Conservation (phyloP, 805 yeast genomes). For the Wilhelminamyces savonicus region DNA sequence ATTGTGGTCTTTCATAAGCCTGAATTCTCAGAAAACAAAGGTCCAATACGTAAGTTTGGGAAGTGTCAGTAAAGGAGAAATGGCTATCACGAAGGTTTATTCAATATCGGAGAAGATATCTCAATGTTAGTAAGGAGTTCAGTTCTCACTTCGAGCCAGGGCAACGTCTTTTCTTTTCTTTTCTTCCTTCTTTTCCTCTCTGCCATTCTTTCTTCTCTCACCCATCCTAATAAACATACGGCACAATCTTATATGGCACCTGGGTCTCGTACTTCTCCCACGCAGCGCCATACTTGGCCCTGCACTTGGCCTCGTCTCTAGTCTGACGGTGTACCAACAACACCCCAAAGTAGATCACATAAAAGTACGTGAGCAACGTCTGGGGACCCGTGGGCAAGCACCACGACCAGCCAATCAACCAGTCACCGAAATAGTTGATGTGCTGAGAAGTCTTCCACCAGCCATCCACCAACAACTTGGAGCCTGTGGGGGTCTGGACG, state of each 20-base stretch:
- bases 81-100: too few relatives aligned
- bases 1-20: too few relatives aligned
- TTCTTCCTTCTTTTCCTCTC: constrained; percentile 7
- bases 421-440: constrained; percentile 92
- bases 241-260: constrained; percentile 89
- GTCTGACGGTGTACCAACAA: constrained; percentile 81
- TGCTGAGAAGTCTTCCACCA: constrained; percentile 97
- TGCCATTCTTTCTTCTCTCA: constrained; percentile 12
- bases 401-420: constrained; percentile 89
- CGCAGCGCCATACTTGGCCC: constrained; percentile 73
- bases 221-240: constrained; percentile 64
- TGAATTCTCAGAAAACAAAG: too few relatives aligned
- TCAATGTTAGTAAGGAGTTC: too few relatives aligned
- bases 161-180: too few relatives aligned
- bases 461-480: constrained; percentile 78
- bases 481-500: constrained; percentile 69
- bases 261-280: constrained; percentile 77
- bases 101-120: too few relatives aligned
- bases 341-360: constrained; percentile 73
- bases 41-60: too few relatives aligned
- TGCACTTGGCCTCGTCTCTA: constrained; percentile 90
- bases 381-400: constrained; percentile 81
- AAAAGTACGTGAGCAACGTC: constrained; percentile 83
- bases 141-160: too few relatives aligned
- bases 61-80: too few relatives aligned